phyloP scores from a whole-genome alignment of 2,329 filamentous ascomycete genomes.

The Diaporthe ampelina region DNA sequence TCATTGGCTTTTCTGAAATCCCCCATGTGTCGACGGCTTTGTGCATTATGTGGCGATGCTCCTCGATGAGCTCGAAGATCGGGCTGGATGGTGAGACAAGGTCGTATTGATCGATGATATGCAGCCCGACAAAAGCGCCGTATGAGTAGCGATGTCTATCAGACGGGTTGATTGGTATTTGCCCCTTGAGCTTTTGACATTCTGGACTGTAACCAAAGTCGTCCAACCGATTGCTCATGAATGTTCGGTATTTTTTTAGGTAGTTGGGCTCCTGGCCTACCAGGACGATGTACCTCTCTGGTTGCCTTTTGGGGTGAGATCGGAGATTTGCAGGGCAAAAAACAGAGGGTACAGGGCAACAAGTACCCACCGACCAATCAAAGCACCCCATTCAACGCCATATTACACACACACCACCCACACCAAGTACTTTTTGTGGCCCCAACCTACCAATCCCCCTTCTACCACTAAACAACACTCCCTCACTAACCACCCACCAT shows the following conservation, averaged over 20 bases:
- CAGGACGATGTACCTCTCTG: background rate
- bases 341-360: no score
- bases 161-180: background rate
- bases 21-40: background rate
- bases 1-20: background rate
- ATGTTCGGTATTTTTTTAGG: background rate
- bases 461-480: no score
- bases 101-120: constrained; percentile 1
- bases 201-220: background rate
- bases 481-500: no score
- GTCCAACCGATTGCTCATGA: background rate
- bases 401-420: no score
- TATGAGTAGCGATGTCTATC: constrained; percentile 2
- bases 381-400: no score
- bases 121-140: background rate
- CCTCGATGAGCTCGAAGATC: background rate
- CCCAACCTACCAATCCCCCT: no score
- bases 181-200: background rate
- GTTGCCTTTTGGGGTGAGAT: constrained; percentile 3
- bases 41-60: background rate
- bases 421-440: no score
- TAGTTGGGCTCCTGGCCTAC: background rate
- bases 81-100: background rate
- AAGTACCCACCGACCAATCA: no score
- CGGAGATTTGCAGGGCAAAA: no score